Percentiles rank a stretch among this genome's conserved stretches.
These are phyloP conservation scores for Colletotrichum aenigma DNA, from an alignment of 2,329 filamentous ascomycete genomes.

Conservation along the genomic window DNA sequence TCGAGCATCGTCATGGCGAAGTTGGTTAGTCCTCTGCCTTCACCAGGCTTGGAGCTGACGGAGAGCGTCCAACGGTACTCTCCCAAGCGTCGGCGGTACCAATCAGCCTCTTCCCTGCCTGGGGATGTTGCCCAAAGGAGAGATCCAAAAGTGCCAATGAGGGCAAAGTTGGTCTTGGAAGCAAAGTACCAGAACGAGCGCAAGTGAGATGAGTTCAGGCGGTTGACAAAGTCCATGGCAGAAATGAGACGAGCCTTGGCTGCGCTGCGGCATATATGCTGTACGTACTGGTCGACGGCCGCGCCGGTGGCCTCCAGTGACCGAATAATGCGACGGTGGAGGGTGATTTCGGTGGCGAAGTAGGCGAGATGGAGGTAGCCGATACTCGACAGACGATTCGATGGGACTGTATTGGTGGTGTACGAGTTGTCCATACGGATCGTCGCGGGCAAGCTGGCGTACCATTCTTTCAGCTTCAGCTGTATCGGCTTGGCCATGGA, in stretches of 20 bases:
- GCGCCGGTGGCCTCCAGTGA: conserved; percentile 60
- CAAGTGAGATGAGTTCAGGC: conserved; percentile 83
- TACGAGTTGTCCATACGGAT: conserved; percentile 71
- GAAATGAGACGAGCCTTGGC: conserved; percentile 94
- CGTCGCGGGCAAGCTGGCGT: conserved; percentile 66
- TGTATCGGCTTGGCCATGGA: conserved; percentile 82
- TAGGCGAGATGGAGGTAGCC: conserved; percentile 90
- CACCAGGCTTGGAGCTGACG: conserved; percentile 77
- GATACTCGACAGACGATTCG: conserved; percentile 60
- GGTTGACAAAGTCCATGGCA: conserved; percentile 97
- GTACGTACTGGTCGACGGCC: conserved; percentile 75
- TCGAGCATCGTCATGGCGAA: conserved; percentile 83
- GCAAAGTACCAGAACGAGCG: conserved; percentile 94
- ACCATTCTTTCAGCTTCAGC: conserved; percentile 84
- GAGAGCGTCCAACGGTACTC: conserved; percentile 96
- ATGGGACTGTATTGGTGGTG: conserved; percentile 38
- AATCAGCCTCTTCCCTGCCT: conserved; percentile 86
- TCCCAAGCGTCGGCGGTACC: conserved; percentile 82
- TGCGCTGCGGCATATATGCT: conserved; percentile 90
- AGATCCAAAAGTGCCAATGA: conserved; percentile 93
- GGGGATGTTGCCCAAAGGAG: conserved; percentile 89
- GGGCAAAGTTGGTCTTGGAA: conserved; percentile 87
- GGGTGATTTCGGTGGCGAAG: conserved; percentile 91
- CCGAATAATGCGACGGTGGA: conserved; percentile 89
- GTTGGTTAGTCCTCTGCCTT: conserved; percentile 61